Evolutionary conservation across 2,329 filamentous ascomycete species (phyloP), one percentile per base, ranked within the genome.

Genomic region (Claviceps pusilla): DNA sequence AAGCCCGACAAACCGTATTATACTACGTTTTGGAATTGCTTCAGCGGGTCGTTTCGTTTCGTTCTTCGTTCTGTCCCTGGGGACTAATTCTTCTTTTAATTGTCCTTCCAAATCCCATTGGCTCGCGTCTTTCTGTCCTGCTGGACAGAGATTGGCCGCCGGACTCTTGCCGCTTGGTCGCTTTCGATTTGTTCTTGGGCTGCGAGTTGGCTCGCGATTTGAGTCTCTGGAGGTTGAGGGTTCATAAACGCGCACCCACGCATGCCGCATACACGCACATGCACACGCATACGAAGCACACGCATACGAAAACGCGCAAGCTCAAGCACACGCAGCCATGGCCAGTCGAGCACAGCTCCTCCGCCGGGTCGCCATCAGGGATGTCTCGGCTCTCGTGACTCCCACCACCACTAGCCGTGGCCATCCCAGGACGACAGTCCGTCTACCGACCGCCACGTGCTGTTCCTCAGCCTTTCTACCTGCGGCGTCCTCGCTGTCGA

Each of bases 401-500:
- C 49, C 48, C 46, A 28, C 41, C 19, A 41, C 41, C 19, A 41
- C 41, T 33, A 19, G 47, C 41, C 35, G 51, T 37, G 43, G 48
- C 16, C 48, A 46, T 51, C 35, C 37, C 11, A 51, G 14, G 48
- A 50, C 54, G 39, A 33, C 48, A 29, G 46, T 37, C 42, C 53
- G 50, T 54, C 43, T 45, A 35, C 42, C 48, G 9, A 31, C 51
- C 10, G 43, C 35, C 14, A 35, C 37, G 14, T 56, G 47, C 48
- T 53, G 41, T 24, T 47, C 49, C 19, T 50, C 53, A 53, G 46
- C 49, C 39, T 42, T 49, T 9, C 31, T 33, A 33, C 16, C 35
- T 2, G 31, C 31, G 29, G 46, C n/a, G 24, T 51, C 29, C 28
- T 52, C 51, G 19, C 39, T 16, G 14, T 64, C 68, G 51, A 53